Evolutionary conservation across 139 green algal genomes (phyloP), one percentile per base, ranked within the genome.

Genomic region (Pycnococcus provasolii): DNA sequence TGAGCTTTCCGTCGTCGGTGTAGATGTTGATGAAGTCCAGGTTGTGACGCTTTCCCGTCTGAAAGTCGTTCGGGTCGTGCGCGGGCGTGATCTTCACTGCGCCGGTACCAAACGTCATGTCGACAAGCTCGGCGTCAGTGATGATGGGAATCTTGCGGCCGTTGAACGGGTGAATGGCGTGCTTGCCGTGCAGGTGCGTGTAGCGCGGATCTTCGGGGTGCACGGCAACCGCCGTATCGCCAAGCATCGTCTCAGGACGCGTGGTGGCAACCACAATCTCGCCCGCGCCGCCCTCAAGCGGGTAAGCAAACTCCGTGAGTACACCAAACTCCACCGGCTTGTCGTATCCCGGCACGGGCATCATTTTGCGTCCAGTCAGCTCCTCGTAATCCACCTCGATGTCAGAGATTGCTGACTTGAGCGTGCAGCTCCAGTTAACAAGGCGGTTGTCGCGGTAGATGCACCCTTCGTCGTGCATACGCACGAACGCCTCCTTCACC

Each of bases 381-480:
- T 97, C 88, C 37, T 93, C 84, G 83, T 98, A 95, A 68, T 96
- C 89, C 45, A 99, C 90, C 86, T 99, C 93, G 58, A 97, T 97
- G 78, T 99, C 91, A 0, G 85, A 95, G 8, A 99, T 87, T 5
- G 90, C 92, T 0, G 92, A 97, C 47, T 84, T 80, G 61, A 97
- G 85, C 13, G 69, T 71, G 76, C 86, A 95, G 79, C 84, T 87
- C 92, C 92, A 99, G 86, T 99, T 99, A 48, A 99, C 92, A 43
- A 99, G 84, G 44, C 92, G 86, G 80, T 97, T 95, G 72, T 96
- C 91, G 40, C 92, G 81, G 82, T 98, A 99, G 75, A 99, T 90
- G 53, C 89, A 75, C 9, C 89, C 90, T 3, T 89, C 72, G 15
- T 87, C 78, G 63, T 89, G 74, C 81, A 95, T 86, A 58, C 76